Percentiles rank a stretch among this genome's conserved stretches.
These are phyloP conservation scores for Discostella pseudostelligera DNA, from an alignment of 108 stramenopile species.

Conservation along the genomic window DNA sequence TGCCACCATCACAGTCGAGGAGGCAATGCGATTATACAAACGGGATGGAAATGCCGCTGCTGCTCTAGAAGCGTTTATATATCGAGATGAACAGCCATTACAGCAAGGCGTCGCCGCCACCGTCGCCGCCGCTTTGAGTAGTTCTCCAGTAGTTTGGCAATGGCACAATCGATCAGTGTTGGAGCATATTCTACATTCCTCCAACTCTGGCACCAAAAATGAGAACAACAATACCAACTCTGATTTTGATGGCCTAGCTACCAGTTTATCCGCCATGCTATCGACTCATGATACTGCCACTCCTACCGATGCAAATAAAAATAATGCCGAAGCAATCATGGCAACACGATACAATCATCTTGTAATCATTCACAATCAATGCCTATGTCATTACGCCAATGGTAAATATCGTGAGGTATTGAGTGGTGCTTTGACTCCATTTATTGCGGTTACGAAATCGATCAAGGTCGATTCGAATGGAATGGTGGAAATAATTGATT, in stretches of 20 bases:
- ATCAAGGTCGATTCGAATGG: no score
- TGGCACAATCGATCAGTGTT: constrained; percentile 8
- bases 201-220: no score
- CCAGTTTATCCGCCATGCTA: not conserved
- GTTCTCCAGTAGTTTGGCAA: not conserved
- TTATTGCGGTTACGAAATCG: no score
- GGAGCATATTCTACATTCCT: not conserved
- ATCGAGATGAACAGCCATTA: no score
- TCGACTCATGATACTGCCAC: not conserved
- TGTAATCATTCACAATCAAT: not conserved
- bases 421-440: no score
- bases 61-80: no score
- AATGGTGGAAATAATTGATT: no score
- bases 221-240: no score
- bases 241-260: not conserved
- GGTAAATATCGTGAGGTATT: not conserved
- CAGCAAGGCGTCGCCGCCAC: no score
- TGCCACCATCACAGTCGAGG: no score
- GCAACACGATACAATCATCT: not conserved
- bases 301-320: not conserved
- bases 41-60: no score
- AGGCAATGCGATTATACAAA: no score
- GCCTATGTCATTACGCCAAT: not conserved
- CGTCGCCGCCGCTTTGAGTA: not conserved
- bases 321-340: not conserved